Base-by-base conservation (phyloP, 345 rosid genomes). In the Boechera retrofracta region DNA sequence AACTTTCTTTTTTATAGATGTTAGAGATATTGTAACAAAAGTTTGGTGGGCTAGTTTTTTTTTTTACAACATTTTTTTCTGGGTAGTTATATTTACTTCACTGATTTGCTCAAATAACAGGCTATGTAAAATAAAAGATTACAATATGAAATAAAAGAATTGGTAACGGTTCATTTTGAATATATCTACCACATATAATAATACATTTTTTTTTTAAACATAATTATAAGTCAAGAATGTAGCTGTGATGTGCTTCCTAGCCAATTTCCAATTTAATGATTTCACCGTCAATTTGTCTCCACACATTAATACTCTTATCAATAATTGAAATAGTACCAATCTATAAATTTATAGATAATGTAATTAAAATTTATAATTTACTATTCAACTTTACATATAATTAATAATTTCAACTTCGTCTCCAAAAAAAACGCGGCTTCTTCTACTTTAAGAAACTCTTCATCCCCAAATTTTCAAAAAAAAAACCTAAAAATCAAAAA, bases 361-460 rank as follows among this genome's bases (percentile, higher is more conserved):
- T 16, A 73, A 42, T 16, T 10, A 52, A 39, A 57, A 0, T 16
- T 9, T 11, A 21, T 0, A 16, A 47, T 31, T 71, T 54, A 71
- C 52, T 26, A 64, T 64, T 71, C 71, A 77, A 77, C 7, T 53
- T 11, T 26, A 57, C n/a, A n/a, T 32, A 10, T 18, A 12, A 12
- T 10, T 10, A 21, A 39, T 5, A 38, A 1, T 66, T 24, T 33
- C 73, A 78, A 72, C 81, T 72, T 67, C 56, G 24, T 67, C 81
- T 78, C 55, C 77, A 66, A 58, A 6, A 78, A 79, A 6, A 78
- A 79, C 78, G 82, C 82, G 82, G 82, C 69, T 78, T 78, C 64
- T 67, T 61, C 65, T 0, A 41, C 41, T 11, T 45, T 64, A 63
- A 32, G 38, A 41, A 78, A 72, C 73, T 65, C 51, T 78, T 78